Percentiles rank a stretch among this genome's conserved stretches.
Evolutionary conservation across 352 stramenopile genomes (phyloP).

Genomic region (Lagenidium sp.): DNA sequence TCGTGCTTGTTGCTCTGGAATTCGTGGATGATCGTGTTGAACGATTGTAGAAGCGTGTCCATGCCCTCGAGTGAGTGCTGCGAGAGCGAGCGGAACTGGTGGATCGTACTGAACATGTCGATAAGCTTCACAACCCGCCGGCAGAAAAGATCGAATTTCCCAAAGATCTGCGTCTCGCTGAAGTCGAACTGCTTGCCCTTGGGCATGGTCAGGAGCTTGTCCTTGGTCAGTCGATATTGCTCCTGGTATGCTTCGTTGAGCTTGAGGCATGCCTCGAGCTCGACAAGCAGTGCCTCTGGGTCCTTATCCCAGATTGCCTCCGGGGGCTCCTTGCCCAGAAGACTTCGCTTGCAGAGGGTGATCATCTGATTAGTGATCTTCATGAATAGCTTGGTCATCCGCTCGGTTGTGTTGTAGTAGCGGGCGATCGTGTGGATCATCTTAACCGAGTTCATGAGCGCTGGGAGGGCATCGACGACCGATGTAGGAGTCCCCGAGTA

Average conservation of each 20-base stretch:
- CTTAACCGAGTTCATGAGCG: conserved; percentile 87
- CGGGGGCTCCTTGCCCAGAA: conserved; percentile 40
- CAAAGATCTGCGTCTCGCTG: conserved; percentile 86
- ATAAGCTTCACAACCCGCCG: conserved; percentile 85
- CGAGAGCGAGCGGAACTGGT: conserved; percentile 86
- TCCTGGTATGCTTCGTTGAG: conserved; percentile 90
- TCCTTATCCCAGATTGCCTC: conserved; percentile 77
- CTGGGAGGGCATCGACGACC: conserved; percentile 68
- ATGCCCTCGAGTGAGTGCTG: conserved; percentile 90
- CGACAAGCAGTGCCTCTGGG: conserved; percentile 45
- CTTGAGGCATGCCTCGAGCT: conserved; percentile 72
- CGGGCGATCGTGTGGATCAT: conserved; percentile 88
- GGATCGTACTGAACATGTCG: conserved; percentile 89
- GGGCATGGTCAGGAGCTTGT: conserved; percentile 83
- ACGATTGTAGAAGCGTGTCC: conserved; percentile 64
- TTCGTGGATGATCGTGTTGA: conserved; percentile 75
- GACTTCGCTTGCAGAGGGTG: conserved; percentile 56
- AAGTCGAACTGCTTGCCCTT: conserved; percentile 90
- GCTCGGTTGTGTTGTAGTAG: conserved; percentile 87
- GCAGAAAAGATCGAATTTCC: conserved; percentile 89
- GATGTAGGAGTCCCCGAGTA: conserved; percentile 45
- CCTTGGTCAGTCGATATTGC: conserved; percentile 84
- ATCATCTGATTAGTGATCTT: conserved; percentile 91
- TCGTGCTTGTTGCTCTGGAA: conserved; percentile 79
- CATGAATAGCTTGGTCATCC: conserved; percentile 89